These are phyloP conservation scores for Scheffersomyces stipitis DNA, from an alignment of 805 yeast genomes.

Conservation along the genomic window DNA sequence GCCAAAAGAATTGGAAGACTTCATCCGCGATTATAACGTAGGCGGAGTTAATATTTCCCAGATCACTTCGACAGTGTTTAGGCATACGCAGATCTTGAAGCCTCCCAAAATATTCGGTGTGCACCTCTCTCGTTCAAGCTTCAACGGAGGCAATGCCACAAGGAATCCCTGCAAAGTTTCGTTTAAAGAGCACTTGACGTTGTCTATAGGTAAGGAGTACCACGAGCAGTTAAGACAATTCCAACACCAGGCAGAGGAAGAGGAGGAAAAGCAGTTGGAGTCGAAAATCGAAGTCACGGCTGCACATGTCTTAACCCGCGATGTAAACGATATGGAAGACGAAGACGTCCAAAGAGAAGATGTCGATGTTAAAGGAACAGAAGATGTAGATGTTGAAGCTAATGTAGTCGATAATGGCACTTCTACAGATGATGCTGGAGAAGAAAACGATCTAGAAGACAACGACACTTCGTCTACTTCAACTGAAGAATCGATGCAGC, in stretches of 20 bases:
- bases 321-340: constrained; percentile 28
- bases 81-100: constrained; percentile 57
- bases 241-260: constrained; percentile 21
- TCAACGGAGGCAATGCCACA: constrained; percentile 60
- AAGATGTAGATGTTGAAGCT: constrained; percentile 14
- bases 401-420: constrained; percentile 9
- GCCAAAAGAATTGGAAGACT: constrained; percentile 47
- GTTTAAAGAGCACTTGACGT: constrained; percentile 55
- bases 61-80: constrained; percentile 65
- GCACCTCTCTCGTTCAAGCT: constrained; percentile 86
- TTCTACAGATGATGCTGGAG: constrained; percentile 16
- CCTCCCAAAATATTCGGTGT: constrained; percentile 73
- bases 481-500: constrained; percentile 11
- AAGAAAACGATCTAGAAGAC: constrained; percentile 19
- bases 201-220: constrained; percentile 48
- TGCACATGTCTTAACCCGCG: constrained; percentile 21
- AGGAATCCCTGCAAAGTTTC: constrained; percentile 74
- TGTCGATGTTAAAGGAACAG: constrained; percentile 33
- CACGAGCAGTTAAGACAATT: constrained; percentile 35
- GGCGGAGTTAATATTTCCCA: constrained; percentile 43
- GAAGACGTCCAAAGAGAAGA: constrained; percentile 39
- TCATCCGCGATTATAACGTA: constrained; percentile 46
- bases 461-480: constrained; percentile 18
- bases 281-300: constrained; percentile 3
- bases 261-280: constrained; percentile 14